Conservation (phyloP, 2,329 filamentous ascomycete genomes). For the Eurotiales sp. region DNA sequence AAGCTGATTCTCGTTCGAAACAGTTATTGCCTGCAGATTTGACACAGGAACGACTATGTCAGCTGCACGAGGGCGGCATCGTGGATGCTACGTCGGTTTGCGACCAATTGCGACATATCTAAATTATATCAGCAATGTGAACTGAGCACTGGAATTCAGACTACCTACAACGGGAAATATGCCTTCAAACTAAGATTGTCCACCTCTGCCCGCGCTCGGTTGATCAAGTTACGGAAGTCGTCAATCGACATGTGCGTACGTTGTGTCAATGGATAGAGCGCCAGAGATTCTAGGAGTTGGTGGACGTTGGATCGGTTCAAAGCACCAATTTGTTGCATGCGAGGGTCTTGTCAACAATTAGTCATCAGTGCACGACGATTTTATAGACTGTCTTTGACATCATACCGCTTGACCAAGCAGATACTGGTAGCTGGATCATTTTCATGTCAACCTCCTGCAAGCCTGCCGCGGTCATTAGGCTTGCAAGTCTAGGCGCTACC, state of each 20-base stretch:
- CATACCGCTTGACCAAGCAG: constrained; percentile 65
- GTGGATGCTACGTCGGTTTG: constrained; percentile 27
- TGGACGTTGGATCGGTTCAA: constrained; percentile 36
- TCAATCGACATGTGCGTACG: constrained; percentile 38
- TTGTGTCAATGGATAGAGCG: constrained; percentile 44
- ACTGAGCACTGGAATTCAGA: not conserved
- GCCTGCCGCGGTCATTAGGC: constrained; percentile 58
- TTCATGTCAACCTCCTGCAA: constrained; percentile 65
- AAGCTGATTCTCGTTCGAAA: too few species aligned
- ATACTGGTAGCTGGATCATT: constrained; percentile 65
- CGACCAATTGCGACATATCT: constrained; percentile 44
- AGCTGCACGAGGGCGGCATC: too few species aligned
- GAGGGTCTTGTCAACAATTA: constrained; percentile 30
- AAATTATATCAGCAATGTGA: constrained; percentile 19
- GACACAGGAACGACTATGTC: not conserved
- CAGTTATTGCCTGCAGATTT: not conserved
- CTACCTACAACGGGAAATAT: constrained; percentile 44
- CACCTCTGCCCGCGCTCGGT: constrained; percentile 36
- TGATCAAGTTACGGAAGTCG: constrained; percentile 35
- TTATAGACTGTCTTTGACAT: not conserved
- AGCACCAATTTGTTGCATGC: constrained; percentile 40
- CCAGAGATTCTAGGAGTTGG: constrained; percentile 37
- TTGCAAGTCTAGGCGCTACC: constrained; percentile 58
- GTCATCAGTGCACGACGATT: not conserved
- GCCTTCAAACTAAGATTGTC: constrained; percentile 36